These are phyloP conservation scores for Yamadazyma diospyri DNA, from an alignment of 1,139 yeast species.

Conservation along the genomic window DNA sequence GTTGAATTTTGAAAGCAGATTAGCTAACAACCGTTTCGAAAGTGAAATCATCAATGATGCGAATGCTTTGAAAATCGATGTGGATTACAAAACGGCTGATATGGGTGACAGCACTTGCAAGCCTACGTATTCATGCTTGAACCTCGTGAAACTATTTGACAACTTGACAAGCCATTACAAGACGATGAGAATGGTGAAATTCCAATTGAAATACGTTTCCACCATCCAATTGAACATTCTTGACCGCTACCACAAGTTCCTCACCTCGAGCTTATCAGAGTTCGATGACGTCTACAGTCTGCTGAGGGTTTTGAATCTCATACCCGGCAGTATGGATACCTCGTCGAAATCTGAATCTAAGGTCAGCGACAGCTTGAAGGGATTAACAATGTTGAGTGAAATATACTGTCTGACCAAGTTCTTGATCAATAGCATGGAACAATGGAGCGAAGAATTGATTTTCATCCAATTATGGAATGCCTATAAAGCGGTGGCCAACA, in stretches of 20 bases:
- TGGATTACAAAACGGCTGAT: constrained; percentile 41
- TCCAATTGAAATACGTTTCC: constrained; percentile 65
- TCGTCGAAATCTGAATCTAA: constrained; percentile 10
- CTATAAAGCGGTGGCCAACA: constrained; percentile 27
- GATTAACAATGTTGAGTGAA: constrained; percentile 55
- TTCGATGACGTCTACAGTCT: constrained; percentile 43
- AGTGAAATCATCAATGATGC: constrained; percentile 50
- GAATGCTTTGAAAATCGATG: constrained; percentile 60
- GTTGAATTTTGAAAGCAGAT: constrained; percentile 60
- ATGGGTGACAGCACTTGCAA: constrained; percentile 23
- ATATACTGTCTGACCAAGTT: constrained; percentile 59
- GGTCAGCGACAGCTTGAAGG: constrained; percentile 23
- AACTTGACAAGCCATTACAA: constrained; percentile 64
- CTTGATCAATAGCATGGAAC: constrained; percentile 47
- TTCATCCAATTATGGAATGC: constrained; percentile 61
- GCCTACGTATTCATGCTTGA: constrained; percentile 68
- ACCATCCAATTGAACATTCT: constrained; percentile 66
- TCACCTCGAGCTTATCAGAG: constrained; percentile 44
- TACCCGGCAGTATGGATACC: constrained; percentile 32
- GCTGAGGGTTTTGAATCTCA: constrained; percentile 33
- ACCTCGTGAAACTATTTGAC: constrained; percentile 59
- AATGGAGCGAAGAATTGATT: constrained; percentile 64
- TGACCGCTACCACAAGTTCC: constrained; percentile 53
- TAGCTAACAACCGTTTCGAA: constrained; percentile 55
- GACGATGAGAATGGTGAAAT: constrained; percentile 54